Evolutionary conservation across 306 rosid genomes (phyloP).

Genomic region (Parietaria judaica): DNA sequence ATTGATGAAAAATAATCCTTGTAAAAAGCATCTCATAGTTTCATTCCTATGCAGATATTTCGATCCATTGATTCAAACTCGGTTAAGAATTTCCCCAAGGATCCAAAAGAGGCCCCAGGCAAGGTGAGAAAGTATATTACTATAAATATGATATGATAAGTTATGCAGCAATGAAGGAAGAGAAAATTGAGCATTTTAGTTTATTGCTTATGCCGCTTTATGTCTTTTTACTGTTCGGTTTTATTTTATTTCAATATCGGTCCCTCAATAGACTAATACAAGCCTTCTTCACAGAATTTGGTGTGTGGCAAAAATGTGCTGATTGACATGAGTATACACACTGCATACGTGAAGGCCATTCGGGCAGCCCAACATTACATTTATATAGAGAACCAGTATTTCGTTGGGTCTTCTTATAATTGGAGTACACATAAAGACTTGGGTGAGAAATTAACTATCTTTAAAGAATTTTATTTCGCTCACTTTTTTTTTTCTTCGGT

Average conservation of each 20-base stretch:
- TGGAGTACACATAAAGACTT: conserved; percentile 70
- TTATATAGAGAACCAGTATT: conserved; percentile 92
- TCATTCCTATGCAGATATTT: conserved; percentile 54
- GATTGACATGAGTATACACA: conserved; percentile 98
- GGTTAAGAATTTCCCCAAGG: conserved; percentile 80
- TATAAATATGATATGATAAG: too few relatives aligned
- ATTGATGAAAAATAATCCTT: conserved; percentile 7
- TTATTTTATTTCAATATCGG: too few relatives aligned
- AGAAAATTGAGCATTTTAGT: too few relatives aligned
- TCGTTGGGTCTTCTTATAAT: conserved; percentile 86
- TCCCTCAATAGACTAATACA: too few relatives aligned
- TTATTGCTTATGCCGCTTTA: too few relatives aligned
- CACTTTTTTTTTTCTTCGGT: background rate
- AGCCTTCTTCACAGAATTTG: conserved; percentile 53
- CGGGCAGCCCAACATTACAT: conserved; percentile 93
- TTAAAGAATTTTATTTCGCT: conserved; percentile 4
- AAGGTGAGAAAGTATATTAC: conserved; percentile 30
- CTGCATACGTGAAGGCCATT: conserved; percentile 91
- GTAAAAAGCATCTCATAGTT: conserved; percentile 1
- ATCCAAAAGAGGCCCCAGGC: conserved; percentile 62
- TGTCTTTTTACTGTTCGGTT: too few relatives aligned
- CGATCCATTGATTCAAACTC: conserved; percentile 95
- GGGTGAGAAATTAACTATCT: conserved; percentile 39
- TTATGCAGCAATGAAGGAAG: too few relatives aligned
- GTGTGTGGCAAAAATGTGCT: conserved; percentile 91